Base-by-base conservation (phyloP, 1,139 yeast genomes). In the Sugiyamaella novakii region DNA sequence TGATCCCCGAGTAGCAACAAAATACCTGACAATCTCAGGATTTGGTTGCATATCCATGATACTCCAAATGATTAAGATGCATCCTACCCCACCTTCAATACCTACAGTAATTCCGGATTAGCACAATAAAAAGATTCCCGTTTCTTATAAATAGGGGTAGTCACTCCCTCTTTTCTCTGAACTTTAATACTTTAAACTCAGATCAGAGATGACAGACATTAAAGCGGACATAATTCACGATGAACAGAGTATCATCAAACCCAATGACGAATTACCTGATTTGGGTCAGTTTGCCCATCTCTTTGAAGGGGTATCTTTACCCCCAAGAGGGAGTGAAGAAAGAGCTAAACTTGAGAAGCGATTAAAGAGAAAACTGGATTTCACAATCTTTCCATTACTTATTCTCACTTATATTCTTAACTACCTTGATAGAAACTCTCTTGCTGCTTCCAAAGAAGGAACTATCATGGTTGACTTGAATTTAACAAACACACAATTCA, bases 401-500 rank as follows among this genome's bases (percentile, higher is more conserved):
- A 76, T 78, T 46, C 65, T 76, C 56, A 76, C 81, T 59, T 81
- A 80, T 60, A 76, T 81, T 54, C 71, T 82, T 58, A 79, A 79
- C 63, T 80, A 79, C 60, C 66, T 81, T 56, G 87, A 82, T 63
- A 67, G 85, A 59, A 78, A 78, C 59, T 80, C 79, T 59, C 77
- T 81, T 54, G 84, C 83, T 7, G 72, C 78, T 50, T 85, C 86
- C 0, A 73, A 82, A 58, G 66, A 79, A 24, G 84, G 81, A 47
- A 79, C 80, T 2, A 65, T 81, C 48, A 81, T 78, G 62, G 71
- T 72, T 35, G 85, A 81, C 54, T 67, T 81, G 43, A 71, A 76
- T 7, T 66, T 81, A 50, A 59, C 63, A 7, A 78, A 81, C 1
- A 65, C 69, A 42, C 77, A 81, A 59, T 81, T 78, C 62, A 80